Percentiles rank a stretch among this genome's conserved stretches.
These are phyloP conservation scores for Rubia balearica DNA, from an alignment of 305 asterid genomes.

Conservation along the genomic window DNA sequence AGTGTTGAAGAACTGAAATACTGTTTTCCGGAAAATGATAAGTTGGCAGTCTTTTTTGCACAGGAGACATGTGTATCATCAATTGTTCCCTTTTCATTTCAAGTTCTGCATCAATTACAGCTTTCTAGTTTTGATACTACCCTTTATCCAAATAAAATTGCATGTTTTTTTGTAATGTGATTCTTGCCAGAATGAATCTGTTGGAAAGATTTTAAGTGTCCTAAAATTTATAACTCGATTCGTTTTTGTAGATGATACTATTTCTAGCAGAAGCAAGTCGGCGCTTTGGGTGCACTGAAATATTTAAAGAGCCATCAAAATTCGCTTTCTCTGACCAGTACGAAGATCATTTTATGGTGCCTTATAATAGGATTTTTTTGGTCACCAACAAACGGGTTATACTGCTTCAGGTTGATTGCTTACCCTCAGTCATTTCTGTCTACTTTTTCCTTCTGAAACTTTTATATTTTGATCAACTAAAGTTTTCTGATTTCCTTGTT, in stretches of 20 bases:
- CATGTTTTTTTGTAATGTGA: not conserved
- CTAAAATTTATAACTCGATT: constrained; percentile 15
- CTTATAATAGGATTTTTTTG: constrained; percentile 78
- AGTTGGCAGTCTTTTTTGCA: not conserved
- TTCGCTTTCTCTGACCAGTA: constrained; percentile 90
- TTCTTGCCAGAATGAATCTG: not conserved
- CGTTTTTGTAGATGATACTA: constrained; percentile 64
- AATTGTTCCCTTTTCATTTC: not conserved
- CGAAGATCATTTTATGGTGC: constrained; percentile 74
- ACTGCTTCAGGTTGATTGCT: constrained; percentile 69
- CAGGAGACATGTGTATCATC: not conserved
- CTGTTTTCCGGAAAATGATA: not conserved
- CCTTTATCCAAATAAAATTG: not conserved
- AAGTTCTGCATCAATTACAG: not conserved
- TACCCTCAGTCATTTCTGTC: constrained; percentile 9
- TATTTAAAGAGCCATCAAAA: constrained; percentile 96
- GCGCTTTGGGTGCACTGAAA: constrained; percentile 89
- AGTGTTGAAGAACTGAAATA: not conserved
- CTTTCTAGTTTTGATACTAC: not conserved
- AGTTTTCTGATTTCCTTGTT: constrained; percentile 14
- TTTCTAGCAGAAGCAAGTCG: constrained; percentile 95
- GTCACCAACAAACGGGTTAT: constrained; percentile 79
- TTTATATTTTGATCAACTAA: constrained; percentile 6
- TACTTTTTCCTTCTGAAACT: constrained; percentile 2
- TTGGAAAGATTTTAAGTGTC: not conserved